Conservation (phyloP, 345 rosid genomes). For the Rhodomyrtus tomentosa region DNA sequence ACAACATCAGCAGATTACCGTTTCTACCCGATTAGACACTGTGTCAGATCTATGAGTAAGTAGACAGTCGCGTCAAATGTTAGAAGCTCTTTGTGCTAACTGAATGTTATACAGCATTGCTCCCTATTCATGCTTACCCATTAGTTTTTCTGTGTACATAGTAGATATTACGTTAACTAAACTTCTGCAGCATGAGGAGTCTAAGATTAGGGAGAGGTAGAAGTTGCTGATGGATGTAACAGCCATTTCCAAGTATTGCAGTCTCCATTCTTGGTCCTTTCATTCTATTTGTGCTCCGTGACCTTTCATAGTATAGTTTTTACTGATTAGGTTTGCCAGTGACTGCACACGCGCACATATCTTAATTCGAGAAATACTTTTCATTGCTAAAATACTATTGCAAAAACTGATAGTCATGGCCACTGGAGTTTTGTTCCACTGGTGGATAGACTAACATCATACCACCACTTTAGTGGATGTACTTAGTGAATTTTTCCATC, state of each 20-base stretch:
- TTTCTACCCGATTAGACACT: constrained; percentile 33
- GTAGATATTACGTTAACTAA: not conserved
- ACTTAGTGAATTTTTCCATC: not conserved
- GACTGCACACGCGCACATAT: not conserved
- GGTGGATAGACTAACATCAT: not conserved
- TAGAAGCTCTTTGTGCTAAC: not conserved
- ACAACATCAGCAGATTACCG: constrained; percentile 35
- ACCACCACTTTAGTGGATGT: not conserved
- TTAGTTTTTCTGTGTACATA: not conserved
- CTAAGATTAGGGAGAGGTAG: not conserved
- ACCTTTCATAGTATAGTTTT: not conserved
- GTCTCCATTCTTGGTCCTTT: not conserved
- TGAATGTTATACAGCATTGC: not conserved
- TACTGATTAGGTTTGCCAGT: not conserved
- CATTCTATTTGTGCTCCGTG: not conserved
- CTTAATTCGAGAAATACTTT: not conserved
- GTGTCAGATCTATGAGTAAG: not conserved
- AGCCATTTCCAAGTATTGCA: not conserved
- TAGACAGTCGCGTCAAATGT: not conserved
- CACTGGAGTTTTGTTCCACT: not conserved
- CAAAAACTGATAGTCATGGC: not conserved
- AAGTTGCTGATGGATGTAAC: not conserved
- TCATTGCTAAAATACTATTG: not conserved
- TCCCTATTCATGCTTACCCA: not conserved
- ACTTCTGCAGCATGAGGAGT: not conserved